phyloP scores from a whole-genome alignment of 2,329 filamentous ascomycete species.

The Calonectria ilicicola region DNA sequence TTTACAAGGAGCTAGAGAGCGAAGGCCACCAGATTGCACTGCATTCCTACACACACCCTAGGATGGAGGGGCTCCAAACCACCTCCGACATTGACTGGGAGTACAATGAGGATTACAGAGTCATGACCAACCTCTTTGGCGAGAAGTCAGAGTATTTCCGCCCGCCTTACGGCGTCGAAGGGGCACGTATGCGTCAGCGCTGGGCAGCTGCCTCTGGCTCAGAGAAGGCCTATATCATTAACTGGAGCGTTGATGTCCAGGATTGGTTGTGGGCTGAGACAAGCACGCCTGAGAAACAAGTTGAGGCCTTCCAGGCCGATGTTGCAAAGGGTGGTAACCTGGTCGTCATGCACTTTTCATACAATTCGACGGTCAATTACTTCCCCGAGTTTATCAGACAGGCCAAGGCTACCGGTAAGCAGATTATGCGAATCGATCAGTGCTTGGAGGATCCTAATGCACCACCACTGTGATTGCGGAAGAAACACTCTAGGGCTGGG shows the following conservation, averaged over 20 bases:
- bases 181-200: constrained; percentile 73
- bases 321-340: constrained; percentile 71
- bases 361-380: constrained; percentile 72
- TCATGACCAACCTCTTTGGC: constrained; percentile 55
- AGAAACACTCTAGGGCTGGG: neutral
- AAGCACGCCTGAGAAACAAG: constrained; percentile 73
- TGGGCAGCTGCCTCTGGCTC: constrained; percentile 65
- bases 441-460: constrained; percentile 73
- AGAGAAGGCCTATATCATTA: constrained; percentile 68
- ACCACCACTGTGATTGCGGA: constrained; percentile 51
- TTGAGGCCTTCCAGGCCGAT: constrained; percentile 74
- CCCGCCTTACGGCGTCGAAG: constrained; percentile 76
- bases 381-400: constrained; percentile 73
- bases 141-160: constrained; percentile 68
- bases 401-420: constrained; percentile 72
- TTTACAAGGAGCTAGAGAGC: constrained; percentile 72
- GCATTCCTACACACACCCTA: constrained; percentile 78
- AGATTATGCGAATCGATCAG: constrained; percentile 75
- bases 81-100: constrained; percentile 71
- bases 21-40: constrained; percentile 76
- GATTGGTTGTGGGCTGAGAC: constrained; percentile 77
- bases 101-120: constrained; percentile 67
- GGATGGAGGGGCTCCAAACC: constrained; percentile 68
- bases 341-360: constrained; percentile 78
- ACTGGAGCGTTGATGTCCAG: constrained; percentile 78